Evolutionary conservation across 2,329 filamentous ascomycete genomes (phyloP).

Genomic region (Alternaria incomplexa): DNA sequence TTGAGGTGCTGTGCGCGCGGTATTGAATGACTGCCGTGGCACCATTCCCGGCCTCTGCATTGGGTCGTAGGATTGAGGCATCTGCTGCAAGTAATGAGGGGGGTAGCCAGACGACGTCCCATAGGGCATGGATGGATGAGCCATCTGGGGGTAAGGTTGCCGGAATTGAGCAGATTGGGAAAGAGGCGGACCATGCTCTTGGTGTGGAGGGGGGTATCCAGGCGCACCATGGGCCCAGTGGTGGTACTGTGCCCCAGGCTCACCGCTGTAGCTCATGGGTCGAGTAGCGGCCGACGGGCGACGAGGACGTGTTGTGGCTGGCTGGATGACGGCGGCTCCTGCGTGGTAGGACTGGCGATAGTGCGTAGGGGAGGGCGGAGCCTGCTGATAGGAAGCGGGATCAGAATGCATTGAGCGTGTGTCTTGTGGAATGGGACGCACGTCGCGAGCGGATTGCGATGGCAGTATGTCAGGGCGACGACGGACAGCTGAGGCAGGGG

Average conservation of each 20-base stretch:
- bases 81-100: too few species aligned
- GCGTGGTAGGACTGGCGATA: constrained; percentile 28
- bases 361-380: constrained; percentile 39
- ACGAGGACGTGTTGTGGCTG: constrained; percentile 31
- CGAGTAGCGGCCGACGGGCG: constrained; percentile 35
- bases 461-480: constrained; percentile 25
- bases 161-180: constrained; percentile 38
- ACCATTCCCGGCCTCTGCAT: too few species aligned
- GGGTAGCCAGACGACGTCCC: too few species aligned
- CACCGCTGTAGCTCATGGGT: constrained; percentile 43
- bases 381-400: constrained; percentile 29
- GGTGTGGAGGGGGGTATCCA: constrained; percentile 29
- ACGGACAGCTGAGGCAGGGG: constrained; percentile 11
- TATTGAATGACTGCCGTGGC: too few species aligned
- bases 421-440: constrained; percentile 30
- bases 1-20: too few species aligned
- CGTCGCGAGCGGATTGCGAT: constrained; percentile 38
- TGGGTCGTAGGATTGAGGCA: too few species aligned
- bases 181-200: constrained; percentile 41
- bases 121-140: background rate
- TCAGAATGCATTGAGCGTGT: constrained; percentile 40
- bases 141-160: constrained; percentile 9
- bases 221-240: constrained; percentile 28
- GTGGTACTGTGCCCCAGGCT: constrained; percentile 20
- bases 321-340: constrained; percentile 37